Evolutionary conservation across 2,329 filamentous ascomycete genomes (phyloP), one percentile per base, ranked within the genome.

Genomic region (Fusarium sambucinum): DNA sequence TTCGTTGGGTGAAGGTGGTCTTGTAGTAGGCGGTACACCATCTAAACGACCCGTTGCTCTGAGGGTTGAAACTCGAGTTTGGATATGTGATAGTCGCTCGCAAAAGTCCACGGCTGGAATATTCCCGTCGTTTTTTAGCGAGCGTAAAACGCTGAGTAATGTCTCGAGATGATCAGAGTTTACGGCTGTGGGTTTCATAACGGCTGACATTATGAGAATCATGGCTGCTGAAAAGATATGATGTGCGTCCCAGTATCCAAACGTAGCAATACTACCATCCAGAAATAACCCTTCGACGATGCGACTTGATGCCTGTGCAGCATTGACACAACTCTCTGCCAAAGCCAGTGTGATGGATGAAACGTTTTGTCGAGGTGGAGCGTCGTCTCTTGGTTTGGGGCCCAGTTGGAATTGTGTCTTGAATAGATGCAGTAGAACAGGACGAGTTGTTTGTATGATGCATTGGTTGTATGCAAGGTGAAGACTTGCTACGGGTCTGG

Each of bases 401-500:
- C 71, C 68, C 1, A 75, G 56, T 11, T 74, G 73, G 1, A 75
- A 75, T 23, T 77, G 74, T 0, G 73, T 60, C 6, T 77, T 77
- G 30, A 79, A 77, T 0, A 79, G 72, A 1, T 78, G 72, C 0
- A 79, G 54, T 0, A 79, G 54, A 1, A 79, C 72, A 0, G 77
- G 77, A 0, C 77, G 73, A 0, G 77, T 78, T 0, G 77, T 78
- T 48, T 77, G 77, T 35, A 78, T 78, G 17, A 79, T 77, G 55
- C 75, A 78, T n/a, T 79, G 76, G 13, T 75, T 75, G 53, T 77
- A 77, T 2, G 75, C 75, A 0, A 77, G 71, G 25, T 77, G 74
- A 1, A 76, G 70, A 21, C 75, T 77, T 1, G 73, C 72, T 0
- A 74, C 74, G 0, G 74, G 67, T 0, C 74, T 45, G 0, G 71